Evolutionary conservation across 2,329 filamentous ascomycete species (phyloP).

Genomic region (Chaetomium sp.): DNA sequence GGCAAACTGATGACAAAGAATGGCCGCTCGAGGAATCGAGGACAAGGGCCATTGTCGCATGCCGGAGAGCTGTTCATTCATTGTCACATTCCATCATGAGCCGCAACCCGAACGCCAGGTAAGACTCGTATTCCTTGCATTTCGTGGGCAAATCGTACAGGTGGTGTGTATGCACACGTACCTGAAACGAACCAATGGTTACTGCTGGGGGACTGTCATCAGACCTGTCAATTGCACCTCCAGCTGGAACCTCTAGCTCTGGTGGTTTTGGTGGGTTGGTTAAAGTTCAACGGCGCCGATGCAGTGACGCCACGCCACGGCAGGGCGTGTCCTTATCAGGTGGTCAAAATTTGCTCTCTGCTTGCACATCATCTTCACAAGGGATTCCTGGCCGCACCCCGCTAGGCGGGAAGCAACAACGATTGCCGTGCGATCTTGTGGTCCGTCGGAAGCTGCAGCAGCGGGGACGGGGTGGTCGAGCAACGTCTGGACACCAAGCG

Average conservation of each 20-base stretch:
- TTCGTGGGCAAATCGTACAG: not conserved
- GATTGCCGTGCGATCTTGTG: slow-evolving; percentile 18
- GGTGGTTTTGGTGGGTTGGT: not conserved
- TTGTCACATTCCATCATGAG: slow-evolving; percentile 4
- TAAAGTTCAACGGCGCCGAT: not conserved
- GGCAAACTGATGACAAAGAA: not conserved
- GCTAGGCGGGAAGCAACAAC: slow-evolving; percentile 12
- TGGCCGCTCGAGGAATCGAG: not conserved
- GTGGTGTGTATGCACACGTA: not conserved
- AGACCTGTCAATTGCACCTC: not conserved
- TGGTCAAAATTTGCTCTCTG: slow-evolving; percentile 14
- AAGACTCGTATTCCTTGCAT: not conserved
- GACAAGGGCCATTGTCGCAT: not conserved
- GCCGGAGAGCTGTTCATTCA: not conserved
- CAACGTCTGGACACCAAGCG: not conserved
- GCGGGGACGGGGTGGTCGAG: not conserved
- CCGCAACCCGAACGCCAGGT: not conserved
- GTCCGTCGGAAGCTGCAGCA: slow-evolving; percentile 17
- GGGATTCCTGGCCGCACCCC: slow-evolving; percentile 7
- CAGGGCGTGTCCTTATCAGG: not conserved
- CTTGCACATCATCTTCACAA: not conserved
- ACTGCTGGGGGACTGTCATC: not conserved
- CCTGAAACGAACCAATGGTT: slow-evolving; percentile 4
- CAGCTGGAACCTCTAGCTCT: not conserved
- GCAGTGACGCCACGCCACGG: not conserved